Percentiles rank a stretch among this genome's conserved stretches.
Conservation (phyloP, 768 basidiomycete genomes). For the Termitomyces sp. region DNA sequence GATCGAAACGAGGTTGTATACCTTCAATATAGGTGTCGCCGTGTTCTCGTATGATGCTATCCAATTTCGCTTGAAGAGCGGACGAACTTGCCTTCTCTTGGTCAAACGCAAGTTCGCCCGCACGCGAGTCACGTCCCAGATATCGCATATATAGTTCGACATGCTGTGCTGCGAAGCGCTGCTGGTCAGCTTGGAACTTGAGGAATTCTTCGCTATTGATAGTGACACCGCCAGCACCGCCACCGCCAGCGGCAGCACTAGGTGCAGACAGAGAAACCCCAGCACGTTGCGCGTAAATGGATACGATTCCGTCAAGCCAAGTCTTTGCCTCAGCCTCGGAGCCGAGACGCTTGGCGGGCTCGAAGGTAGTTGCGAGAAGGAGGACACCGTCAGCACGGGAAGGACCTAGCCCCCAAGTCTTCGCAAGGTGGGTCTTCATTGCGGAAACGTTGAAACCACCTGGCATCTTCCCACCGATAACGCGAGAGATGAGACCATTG, state of each 20-base stretch:
- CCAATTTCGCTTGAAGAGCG: constrained; percentile 80
- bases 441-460: constrained; percentile 96
- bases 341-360: constrained; percentile 89
- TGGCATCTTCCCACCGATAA: constrained; percentile 96
- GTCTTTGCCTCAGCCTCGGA: constrained; percentile 91
- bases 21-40: constrained; percentile 93
- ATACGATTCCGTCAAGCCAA: constrained; percentile 87
- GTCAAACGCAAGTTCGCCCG: constrained; percentile 88
- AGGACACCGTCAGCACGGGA: constrained; percentile 87
- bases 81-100: constrained; percentile 72
- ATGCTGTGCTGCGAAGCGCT: constrained; percentile 88
- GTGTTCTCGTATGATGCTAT: constrained; percentile 87
- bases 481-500: constrained; percentile 82
- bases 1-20: constrained; percentile 92
- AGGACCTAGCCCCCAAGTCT: constrained; percentile 94
- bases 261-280: constrained; percentile 81
- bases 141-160: constrained; percentile 98
- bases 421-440: constrained; percentile 84
- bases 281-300: constrained; percentile 81
- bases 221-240: constrained; percentile 70
- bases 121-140: constrained; percentile 88
- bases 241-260: constrained; percentile 58
- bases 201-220: constrained; percentile 99
- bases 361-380: constrained; percentile 86
- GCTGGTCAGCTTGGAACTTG: constrained; percentile 92